phyloP scores from a whole-genome alignment of 1,284 basidiomycete species.

The Cutaneotrichosporon sp. region DNA sequence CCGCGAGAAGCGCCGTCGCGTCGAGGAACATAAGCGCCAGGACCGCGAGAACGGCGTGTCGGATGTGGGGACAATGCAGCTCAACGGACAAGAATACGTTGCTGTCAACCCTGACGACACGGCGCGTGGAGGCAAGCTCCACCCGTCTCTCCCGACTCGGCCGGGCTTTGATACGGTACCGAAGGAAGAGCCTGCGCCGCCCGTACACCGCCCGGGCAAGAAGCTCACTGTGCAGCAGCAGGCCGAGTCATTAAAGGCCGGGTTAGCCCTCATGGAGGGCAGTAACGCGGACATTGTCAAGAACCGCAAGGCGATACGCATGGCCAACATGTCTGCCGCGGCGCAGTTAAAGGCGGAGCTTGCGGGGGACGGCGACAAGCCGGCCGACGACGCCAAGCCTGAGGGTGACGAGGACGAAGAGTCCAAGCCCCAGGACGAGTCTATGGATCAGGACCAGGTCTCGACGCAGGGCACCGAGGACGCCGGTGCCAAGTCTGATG shows the following conservation, averaged over 20 bases:
- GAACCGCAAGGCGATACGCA: slow-evolving; percentile 79
- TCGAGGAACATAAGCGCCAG: slow-evolving; percentile 61
- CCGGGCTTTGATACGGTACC: slow-evolving; percentile 61
- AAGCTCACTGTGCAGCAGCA: slow-evolving; percentile 25
- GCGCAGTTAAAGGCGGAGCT: slow-evolving; percentile 89
- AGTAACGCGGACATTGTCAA: slow-evolving; percentile 81
- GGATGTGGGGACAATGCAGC: slow-evolving; percentile 39
- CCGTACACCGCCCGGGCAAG: slow-evolving; percentile 18
- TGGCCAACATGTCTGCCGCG: slow-evolving; percentile 94
- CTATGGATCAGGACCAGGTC: slow-evolving; percentile 7
- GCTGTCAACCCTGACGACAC: slow-evolving; percentile 35
- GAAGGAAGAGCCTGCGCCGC: slow-evolving; percentile 35
- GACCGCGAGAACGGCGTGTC: slow-evolving; percentile 31
- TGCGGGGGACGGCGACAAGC: slow-evolving; percentile 50
- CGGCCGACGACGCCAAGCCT: slow-evolving; percentile 21
- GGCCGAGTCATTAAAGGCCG: slow-evolving; percentile 51
- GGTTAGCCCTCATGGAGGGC: slow-evolving; percentile 50
- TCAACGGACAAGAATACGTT: slow-evolving; percentile 47
- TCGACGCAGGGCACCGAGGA: slow-evolving; percentile 1
- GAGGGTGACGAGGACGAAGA: slow-evolving; percentile 18
- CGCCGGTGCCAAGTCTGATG: slow-evolving; percentile 29
- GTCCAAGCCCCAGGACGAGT: slow-evolving; percentile 15
- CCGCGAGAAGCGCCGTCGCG: slow-evolving; percentile 77
- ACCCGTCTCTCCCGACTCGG: slow-evolving; percentile 57
- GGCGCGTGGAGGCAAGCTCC: slow-evolving; percentile 41